Conservation (phyloP, 192 early-diverging fungal genomes). For the Phlyctochytrium planicorne region DNA sequence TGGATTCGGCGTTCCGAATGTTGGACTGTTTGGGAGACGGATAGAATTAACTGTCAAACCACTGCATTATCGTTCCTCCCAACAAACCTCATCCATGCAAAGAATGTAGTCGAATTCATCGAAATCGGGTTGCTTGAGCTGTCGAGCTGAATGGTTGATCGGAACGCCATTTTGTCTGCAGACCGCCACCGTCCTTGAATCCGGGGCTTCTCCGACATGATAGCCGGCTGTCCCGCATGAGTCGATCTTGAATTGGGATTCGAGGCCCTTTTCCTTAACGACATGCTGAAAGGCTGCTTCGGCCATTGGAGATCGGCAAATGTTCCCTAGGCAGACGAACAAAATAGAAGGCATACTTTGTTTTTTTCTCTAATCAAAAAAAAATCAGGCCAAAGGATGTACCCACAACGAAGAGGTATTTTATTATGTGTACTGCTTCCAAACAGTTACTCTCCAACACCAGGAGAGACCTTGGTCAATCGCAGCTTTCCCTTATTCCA, state of each 20-base stretch:
- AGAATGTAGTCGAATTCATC: conserved; percentile 78
- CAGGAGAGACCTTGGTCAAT: background rate
- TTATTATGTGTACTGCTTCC: background rate
- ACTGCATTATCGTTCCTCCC: no score
- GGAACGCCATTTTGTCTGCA: conserved; percentile 70
- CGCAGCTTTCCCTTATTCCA: background rate
- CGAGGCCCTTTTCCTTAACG: conserved; percentile 59
- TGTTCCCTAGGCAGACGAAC: conserved; percentile 70
- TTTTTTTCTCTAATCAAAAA: no score
- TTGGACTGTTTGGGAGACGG: no score
- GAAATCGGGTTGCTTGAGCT: conserved; percentile 67
- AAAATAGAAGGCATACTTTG: conserved; percentile 34
- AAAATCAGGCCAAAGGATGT: no score
- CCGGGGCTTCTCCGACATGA: conserved; percentile 75
- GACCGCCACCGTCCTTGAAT: conserved; percentile 63
- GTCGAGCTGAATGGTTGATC: conserved; percentile 73
- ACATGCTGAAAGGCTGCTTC: conserved; percentile 85
- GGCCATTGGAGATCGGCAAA: conserved; percentile 88
- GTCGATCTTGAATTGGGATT: conserved; percentile 69
- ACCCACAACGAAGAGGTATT: no score
- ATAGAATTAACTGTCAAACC: no score
- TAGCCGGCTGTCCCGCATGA: conserved; percentile 83
- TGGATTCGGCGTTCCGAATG: conserved; percentile 54
- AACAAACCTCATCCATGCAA: conserved; percentile 87
- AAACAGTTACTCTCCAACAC: background rate